Percentiles rank a stretch among this genome's conserved stretches.
These are phyloP conservation scores for Talaromyces nanjingensis DNA, from an alignment of 495 filamentous ascomycete species.

Conservation along the genomic window DNA sequence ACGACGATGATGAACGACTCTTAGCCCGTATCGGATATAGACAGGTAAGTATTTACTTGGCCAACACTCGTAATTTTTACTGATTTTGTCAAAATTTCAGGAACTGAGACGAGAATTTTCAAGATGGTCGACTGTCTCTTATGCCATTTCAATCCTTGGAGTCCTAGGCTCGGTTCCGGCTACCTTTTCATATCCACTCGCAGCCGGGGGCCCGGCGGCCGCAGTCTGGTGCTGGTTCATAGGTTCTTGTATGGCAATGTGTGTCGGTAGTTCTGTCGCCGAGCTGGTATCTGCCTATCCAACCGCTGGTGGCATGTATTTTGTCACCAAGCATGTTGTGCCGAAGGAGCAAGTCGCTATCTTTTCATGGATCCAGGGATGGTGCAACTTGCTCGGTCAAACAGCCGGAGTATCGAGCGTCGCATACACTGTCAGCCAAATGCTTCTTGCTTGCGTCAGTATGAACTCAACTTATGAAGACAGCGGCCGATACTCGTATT, in stretches of 20 bases:
- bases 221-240: constrained; percentile 69
- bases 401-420: constrained; percentile 52
- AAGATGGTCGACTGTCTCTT: constrained; percentile 68
- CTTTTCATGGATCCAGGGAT: constrained; percentile 55
- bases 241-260: constrained; percentile 61
- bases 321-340: constrained; percentile 55
- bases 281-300: constrained; percentile 59
- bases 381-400: constrained; percentile 57
- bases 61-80: not conserved
- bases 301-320: constrained; percentile 59
- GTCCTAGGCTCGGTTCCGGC: constrained; percentile 65
- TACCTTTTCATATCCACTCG: constrained; percentile 55
- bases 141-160: constrained; percentile 66
- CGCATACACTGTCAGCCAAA: constrained; percentile 50
- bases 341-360: constrained; percentile 49
- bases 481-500: constrained; percentile 36
- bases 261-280: constrained; percentile 58
- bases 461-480: constrained; percentile 49
- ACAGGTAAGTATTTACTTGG: constrained; percentile 39
- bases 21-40: constrained; percentile 63
- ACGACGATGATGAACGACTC: constrained; percentile 59
- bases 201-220: constrained; percentile 62
- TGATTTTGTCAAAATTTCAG: constrained; percentile 19
- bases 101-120: constrained; percentile 62
- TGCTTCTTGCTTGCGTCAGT: constrained; percentile 48